A percentile compares a stretch with the other conserved stretches of the same genome.
phyloP scores from a whole-genome alignment of 1,284 basidiomycete species.

The Thecaphora frezii region DNA sequence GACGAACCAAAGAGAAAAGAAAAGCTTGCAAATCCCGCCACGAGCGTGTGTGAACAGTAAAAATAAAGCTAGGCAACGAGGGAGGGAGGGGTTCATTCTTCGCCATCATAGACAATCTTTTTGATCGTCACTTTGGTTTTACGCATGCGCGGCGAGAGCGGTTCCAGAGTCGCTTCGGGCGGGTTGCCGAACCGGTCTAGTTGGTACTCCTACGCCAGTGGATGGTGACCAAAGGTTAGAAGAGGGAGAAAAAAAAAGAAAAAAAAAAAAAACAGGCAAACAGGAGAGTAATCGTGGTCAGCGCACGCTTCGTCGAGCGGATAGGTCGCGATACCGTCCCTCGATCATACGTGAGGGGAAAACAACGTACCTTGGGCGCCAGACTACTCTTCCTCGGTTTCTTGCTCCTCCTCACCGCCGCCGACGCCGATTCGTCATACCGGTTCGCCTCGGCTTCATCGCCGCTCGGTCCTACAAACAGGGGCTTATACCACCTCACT shows the following conservation, averaged over 20 bases:
- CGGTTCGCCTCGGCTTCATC: neutral
- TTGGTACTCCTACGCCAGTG: neutral
- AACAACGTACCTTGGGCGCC: too few relatives aligned
- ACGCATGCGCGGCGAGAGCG: slow-evolving; percentile 1
- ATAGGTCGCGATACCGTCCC: too few relatives aligned
- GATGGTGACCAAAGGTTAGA: neutral
- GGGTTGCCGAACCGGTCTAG: slow-evolving; percentile 2
- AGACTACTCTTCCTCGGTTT: too few relatives aligned
- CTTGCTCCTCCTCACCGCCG: neutral
- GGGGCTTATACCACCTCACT: slow-evolving; percentile 1
- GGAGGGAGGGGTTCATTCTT: neutral
- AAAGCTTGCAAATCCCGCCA: too few relatives aligned
- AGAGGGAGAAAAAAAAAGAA: neutral
- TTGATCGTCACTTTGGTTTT: slow-evolving; percentile 3
- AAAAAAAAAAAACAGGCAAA: neutral
- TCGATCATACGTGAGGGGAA: too few relatives aligned
- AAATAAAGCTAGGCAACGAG: neutral
- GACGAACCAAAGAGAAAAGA: too few relatives aligned
- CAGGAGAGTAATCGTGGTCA: neutral
- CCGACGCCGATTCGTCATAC: neutral
- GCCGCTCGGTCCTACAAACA: neutral
- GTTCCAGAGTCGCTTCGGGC: neutral
- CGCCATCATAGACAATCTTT: slow-evolving; percentile 3
- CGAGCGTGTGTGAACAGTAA: neutral
- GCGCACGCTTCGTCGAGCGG: neutral